These are phyloP conservation scores for Coemansia aciculifera DNA, from an alignment of 192 early-diverging fungal genomes.

Conservation along the genomic window DNA sequence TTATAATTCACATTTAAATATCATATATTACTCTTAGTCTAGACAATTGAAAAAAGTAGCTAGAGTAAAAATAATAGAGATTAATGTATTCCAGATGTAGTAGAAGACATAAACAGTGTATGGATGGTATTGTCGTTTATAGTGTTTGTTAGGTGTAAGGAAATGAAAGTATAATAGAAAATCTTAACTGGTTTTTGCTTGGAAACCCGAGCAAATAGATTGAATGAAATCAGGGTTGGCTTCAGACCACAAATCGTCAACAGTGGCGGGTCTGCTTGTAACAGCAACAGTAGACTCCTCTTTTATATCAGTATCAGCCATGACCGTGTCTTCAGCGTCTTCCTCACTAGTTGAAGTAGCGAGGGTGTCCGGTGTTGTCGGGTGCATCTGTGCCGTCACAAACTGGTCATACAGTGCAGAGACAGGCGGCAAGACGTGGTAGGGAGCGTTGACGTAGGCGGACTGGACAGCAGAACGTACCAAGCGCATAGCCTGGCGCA, in stretches of 20 bases:
- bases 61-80: too few relatives aligned
- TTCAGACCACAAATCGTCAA: neutral
- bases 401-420: slow-evolving; percentile 55
- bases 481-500: slow-evolving; percentile 47
- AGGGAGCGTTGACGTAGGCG: slow-evolving; percentile 52
- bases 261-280: neutral
- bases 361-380: neutral
- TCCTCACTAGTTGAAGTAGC: neutral
- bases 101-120: too few relatives aligned
- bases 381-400: slow-evolving; percentile 35
- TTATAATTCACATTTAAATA: too few relatives aligned
- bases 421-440: slow-evolving; percentile 61
- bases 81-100: too few relatives aligned
- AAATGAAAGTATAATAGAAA: neutral
- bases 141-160: neutral
- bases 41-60: too few relatives aligned
- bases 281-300: neutral
- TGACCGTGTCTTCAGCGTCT: neutral
- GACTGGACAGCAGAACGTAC: slow-evolving; percentile 50
- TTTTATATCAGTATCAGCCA: neutral
- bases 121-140: neutral
- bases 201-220: slow-evolving; percentile 6
- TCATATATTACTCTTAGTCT: too few relatives aligned
- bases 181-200: neutral
- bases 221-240: neutral